Conservation (phyloP, 106 monocot species). For the Apostasia shenzhenica region DNA sequence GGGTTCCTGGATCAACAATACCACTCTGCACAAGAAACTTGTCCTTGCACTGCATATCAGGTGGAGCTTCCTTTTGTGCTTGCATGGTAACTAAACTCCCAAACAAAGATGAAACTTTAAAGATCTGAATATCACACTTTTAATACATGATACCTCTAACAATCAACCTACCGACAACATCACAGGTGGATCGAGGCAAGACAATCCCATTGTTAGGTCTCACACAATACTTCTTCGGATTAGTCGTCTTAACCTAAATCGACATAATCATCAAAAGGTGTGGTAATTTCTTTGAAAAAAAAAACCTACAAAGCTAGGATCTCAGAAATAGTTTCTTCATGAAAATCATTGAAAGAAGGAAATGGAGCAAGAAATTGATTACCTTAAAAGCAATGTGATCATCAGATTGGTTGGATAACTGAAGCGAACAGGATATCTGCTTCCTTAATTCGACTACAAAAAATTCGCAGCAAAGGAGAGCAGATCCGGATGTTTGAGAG, state of each 20-base stretch:
- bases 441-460: conserved; percentile 52
- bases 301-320: not conserved
- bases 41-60: conserved; percentile 79
- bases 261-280: not conserved
- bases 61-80: conserved; percentile 89
- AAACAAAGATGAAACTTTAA: not conserved
- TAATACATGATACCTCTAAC: not conserved
- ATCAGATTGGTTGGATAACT: conserved; percentile 52
- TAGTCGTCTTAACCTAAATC: conserved; percentile 90
- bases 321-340: not conserved
- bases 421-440: conserved; percentile 70
- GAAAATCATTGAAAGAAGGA: not conserved
- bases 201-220: conserved; percentile 80
- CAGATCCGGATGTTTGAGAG: not conserved
- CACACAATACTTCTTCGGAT: conserved; percentile 88
- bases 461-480: not conserved
- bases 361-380: not conserved
- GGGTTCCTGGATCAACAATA: conserved; percentile 39
- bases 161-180: conserved; percentile 56
- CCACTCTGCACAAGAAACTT: conserved; percentile 87
- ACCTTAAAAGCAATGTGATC: conserved; percentile 69
- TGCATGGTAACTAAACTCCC: conserved; percentile 77
- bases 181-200: conserved; percentile 51
- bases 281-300: not conserved
- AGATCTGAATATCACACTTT: not conserved